Base-by-base conservation (phyloP, 2,329 filamentous ascomycete species). In the Byssoonygena ceratinophila region DNA sequence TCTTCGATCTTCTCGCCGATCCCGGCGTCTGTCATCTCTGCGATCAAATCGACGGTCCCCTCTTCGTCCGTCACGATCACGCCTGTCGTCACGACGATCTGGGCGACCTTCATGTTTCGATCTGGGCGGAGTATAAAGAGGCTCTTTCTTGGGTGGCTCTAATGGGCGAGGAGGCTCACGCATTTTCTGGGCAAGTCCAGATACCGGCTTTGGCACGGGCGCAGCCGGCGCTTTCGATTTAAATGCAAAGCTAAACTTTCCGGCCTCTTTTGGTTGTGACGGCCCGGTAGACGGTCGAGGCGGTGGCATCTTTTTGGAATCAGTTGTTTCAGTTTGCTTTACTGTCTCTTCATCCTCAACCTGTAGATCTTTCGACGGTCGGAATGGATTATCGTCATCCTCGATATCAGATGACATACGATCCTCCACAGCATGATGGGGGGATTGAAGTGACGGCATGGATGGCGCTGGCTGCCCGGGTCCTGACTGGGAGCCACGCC, bases 211-310 rank as follows among this genome's bases (percentile, higher is more conserved):
- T 44, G 72, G 71, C 53, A 75, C 73, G 56, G 77, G 72, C 23
- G 73, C 70, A 18, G 82, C 75, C 2, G 77, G 74, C 20, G 82
- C 79, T 64, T 85, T 91, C 53, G 83, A 79, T 66, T 96, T 96
- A 68, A 97, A 88, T 1, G 89, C 88, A 66, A 97, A 97, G 66
- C 88, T 94, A 63, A 96, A 94, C 69, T 91, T 92, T 41, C 81
- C 81, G 2, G 73, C 72, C 54, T 74, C 72, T 63, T 74, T 66
- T 55, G 69, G 63, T 55, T 77, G 74, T n/a, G 78, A 74, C 4
- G 78, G 76, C 1, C 75, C 72, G 18, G 77, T 74, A 1, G 76
- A 69, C 36, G 78, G 72, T 53, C 78, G 77, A 53, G 68, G 73
- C 9, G 79, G 53, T 27, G 76, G 76, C 69, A 80, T 78, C 51